phyloP scores from a whole-genome alignment of 202 grass and related monocot species.

The Panicum hallii region DNA sequence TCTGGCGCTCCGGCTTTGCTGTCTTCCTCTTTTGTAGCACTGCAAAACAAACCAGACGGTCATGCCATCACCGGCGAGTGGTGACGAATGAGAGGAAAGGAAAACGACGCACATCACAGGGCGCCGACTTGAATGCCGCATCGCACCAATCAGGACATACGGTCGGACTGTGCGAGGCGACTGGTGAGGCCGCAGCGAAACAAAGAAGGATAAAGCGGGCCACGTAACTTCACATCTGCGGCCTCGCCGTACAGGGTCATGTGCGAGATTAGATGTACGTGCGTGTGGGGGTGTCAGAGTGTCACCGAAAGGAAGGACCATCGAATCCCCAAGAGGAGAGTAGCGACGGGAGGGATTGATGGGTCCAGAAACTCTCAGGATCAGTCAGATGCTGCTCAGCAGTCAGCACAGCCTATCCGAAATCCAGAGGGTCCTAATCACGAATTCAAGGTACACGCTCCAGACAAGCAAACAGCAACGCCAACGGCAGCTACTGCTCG shows the following conservation, averaged over 20 bases:
- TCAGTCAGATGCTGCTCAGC: slow-evolving; percentile 19
- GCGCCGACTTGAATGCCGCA: background rate
- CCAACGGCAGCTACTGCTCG: slow-evolving; percentile 4
- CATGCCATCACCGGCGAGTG: background rate
- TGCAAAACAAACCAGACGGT: slow-evolving; percentile 37
- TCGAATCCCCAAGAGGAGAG: slow-evolving; percentile 31
- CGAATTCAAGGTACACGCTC: background rate
- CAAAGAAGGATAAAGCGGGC: slow-evolving; percentile 11
- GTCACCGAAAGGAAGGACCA: background rate
- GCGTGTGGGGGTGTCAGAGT: background rate
- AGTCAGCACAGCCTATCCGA: background rate
- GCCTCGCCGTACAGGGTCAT: slow-evolving; percentile 32
- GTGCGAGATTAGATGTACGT: slow-evolving; percentile 1
- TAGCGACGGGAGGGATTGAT: background rate
- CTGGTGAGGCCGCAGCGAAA: background rate
- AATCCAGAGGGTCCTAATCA: background rate
- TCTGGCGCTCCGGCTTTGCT: background rate
- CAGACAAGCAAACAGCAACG: background rate
- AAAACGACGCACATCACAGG: background rate
- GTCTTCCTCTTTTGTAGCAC: background rate
- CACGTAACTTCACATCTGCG: slow-evolving; percentile 20
- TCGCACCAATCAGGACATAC: slow-evolving; percentile 18
- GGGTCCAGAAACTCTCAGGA: slow-evolving; percentile 27
- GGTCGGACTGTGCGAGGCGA: background rate
- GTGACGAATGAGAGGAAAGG: background rate